Evolutionary conservation across 352 stramenopile genomes (phyloP).

Genomic region (Halophytophthora polymorphica): DNA sequence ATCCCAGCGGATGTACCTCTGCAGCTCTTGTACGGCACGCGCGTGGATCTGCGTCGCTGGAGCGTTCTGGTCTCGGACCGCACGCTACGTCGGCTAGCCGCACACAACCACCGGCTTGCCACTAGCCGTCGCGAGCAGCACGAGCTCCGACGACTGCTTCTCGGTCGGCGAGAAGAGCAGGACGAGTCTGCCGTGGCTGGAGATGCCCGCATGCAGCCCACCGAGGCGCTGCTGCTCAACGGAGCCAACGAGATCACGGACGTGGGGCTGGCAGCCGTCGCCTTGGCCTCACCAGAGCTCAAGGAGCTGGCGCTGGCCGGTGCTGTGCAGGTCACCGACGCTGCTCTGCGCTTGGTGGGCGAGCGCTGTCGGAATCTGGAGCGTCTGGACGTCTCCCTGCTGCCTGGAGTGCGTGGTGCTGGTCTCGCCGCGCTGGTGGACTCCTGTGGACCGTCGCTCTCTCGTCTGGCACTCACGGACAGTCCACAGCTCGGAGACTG

Average conservation of each 20-base stretch:
- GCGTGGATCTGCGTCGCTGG: slow-evolving; percentile 62
- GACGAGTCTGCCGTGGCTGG: slow-evolving; percentile 10
- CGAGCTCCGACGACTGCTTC: slow-evolving; percentile 5
- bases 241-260: slow-evolving; percentile 71
- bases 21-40: slow-evolving; percentile 52
- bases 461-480: slow-evolving; percentile 39
- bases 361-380: slow-evolving; percentile 45
- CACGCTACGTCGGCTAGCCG: slow-evolving; percentile 57
- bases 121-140: slow-evolving; percentile 17
- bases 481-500: slow-evolving; percentile 62
- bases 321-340: slow-evolving; percentile 49
- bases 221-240: slow-evolving; percentile 50
- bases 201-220: slow-evolving; percentile 25
- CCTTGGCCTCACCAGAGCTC: slow-evolving; percentile 41
- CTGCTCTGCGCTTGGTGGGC: slow-evolving; percentile 45
- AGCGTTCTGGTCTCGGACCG: slow-evolving; percentile 65
- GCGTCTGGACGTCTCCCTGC: slow-evolving; percentile 50
- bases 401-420: slow-evolving; percentile 44
- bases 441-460: slow-evolving; percentile 32
- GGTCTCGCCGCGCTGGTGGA: slow-evolving; percentile 67
- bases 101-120: slow-evolving; percentile 53
- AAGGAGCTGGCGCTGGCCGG: slow-evolving; percentile 56
- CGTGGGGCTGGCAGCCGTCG: slow-evolving; percentile 44
- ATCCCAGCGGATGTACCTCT: slow-evolving; percentile 46
- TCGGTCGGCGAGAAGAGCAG: slow-evolving; percentile 7